Base-by-base conservation (phyloP, 441 rosid genomes). In the Gossypium laxum region DNA sequence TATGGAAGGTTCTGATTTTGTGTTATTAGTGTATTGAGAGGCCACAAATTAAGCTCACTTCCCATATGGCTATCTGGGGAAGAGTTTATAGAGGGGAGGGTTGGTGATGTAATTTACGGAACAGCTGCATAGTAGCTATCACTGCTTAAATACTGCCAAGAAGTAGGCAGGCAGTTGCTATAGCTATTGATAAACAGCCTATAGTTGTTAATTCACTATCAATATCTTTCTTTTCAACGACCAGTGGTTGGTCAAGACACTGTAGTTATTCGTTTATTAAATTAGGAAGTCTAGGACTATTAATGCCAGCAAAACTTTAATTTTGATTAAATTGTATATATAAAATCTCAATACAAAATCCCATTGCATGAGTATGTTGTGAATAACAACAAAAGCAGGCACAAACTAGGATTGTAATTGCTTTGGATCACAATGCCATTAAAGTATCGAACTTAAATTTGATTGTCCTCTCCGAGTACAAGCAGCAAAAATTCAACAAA, bases 111-210 rank as follows among this genome's bases (percentile, higher is more conserved):
- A 15, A 50, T 67, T 50, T 28, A 50, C 50, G 71, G 52, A 51
- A 8, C 59, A 15, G 38, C 19, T 24, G 2, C 59, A 15, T 7
- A 19, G 28, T 51, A 28, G 47, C 57, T 67, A 67, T 38, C 19
- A 67, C 21, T 64, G 26, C 45, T 67, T 14, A 50, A 3, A 14
- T 26, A 10, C 50, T 4, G 45, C 1, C 24, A 50, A 11, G 1
- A 26, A 50, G 71, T 51, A 15, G 71, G 71, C 28, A 28, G 45
- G 71, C 24, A 57, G 12, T 24, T 26, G 71, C 71, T 28, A 32
- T 5, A 1, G 8, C 38, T 32, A 32, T 32, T 32, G 38, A 32
- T 32, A 32, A 32, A 14, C 2, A 5, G 34, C 55, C 5, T 10
- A 5, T 18, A 17, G 61, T n/a, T n/a, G 14, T 26, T 70, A 12